Evolutionary conservation across 495 filamentous ascomycete genomes (phyloP).

Genomic region (Pyrenopolyporus hunteri): DNA sequence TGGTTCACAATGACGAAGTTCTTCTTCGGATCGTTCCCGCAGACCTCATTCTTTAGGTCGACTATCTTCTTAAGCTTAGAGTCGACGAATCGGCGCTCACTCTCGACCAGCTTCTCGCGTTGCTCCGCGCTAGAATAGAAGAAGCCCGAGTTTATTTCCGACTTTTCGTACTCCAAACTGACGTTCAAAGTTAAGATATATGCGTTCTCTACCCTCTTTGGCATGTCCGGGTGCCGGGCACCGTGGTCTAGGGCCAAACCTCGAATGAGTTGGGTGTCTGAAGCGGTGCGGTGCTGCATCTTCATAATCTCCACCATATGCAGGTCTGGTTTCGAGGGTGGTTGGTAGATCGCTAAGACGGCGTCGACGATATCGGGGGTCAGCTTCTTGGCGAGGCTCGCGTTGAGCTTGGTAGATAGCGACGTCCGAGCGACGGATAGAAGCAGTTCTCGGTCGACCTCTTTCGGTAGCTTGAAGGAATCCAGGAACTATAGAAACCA

Average conservation of each 20-base stretch:
- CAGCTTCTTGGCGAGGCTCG: conserved; percentile 84
- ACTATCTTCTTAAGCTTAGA: conserved; percentile 97
- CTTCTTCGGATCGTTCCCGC: conserved; percentile 92
- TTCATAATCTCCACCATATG: conserved; percentile 99
- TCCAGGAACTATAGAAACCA: conserved; percentile 77
- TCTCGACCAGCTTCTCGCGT: conserved; percentile 96
- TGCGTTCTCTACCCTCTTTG: conserved; percentile 92
- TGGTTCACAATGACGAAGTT: conserved; percentile 98
- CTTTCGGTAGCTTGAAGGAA: conserved; percentile 82
- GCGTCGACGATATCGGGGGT: conserved; percentile 95
- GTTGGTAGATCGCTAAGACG: conserved; percentile 88
- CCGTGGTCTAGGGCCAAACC: conserved; percentile 95
- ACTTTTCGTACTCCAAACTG: conserved; percentile 97
- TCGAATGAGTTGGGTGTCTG: conserved; percentile 93
- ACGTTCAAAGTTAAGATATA: conserved; percentile 95
- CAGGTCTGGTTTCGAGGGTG: conserved; percentile 90
- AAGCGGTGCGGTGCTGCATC: conserved; percentile 97
- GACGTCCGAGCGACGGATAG: conserved; percentile 94
- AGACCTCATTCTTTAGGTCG: conserved; percentile 97
- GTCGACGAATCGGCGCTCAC: conserved; percentile 93
- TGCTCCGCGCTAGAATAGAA: conserved; percentile 98
- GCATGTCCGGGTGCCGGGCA: conserved; percentile 97
- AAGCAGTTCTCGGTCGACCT: conserved; percentile 92
- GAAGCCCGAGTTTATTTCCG: conserved; percentile 98
- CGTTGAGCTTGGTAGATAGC: conserved; percentile 91